These are phyloP conservation scores for Scheffersomyces stipitis DNA, from an alignment of 805 yeast species.

Conservation along the genomic window DNA sequence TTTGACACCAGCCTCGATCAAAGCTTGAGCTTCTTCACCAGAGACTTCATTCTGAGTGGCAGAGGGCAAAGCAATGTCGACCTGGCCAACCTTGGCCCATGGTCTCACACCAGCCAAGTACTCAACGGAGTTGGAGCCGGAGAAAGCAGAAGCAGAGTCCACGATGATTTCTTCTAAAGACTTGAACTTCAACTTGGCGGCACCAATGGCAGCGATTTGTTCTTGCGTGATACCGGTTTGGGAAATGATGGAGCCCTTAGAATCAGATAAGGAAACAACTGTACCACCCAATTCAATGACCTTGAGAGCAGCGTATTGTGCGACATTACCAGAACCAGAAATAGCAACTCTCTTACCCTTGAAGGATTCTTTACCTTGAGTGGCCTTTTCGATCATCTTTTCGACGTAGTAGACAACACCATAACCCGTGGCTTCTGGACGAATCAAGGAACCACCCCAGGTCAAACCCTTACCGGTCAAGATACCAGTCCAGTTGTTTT, in stretches of 20 bases:
- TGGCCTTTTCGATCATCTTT: conserved; percentile 94
- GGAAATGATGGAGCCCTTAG: conserved; percentile 83
- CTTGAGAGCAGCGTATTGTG: conserved; percentile 97
- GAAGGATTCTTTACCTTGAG: conserved; percentile 85
- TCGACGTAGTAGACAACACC: conserved; percentile 96
- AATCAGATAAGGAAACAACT: conserved; percentile 92
- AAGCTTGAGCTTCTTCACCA: conserved; percentile 94
- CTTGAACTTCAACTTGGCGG: conserved; percentile 77
- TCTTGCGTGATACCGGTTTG: conserved; percentile 80
- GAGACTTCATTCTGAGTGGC: conserved; percentile 98
- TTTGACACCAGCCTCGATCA: conserved; percentile 87
- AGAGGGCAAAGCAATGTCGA: conserved; percentile 95
- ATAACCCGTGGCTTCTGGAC: conserved; percentile 99
- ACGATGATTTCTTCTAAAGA: conserved; percentile 67
- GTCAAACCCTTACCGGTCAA: conserved; percentile 96
- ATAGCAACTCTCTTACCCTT: conserved; percentile 92
- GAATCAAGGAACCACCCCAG: conserved; percentile 99
- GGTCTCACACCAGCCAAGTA: conserved; percentile 95
- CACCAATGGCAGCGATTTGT: conserved; percentile 72
- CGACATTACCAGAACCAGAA: conserved; percentile 98
- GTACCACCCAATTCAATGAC: conserved; percentile 95
- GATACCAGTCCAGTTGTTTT: conserved; percentile 94
- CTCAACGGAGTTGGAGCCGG: conserved; percentile 54
- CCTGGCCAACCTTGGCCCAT: conserved; percentile 88
- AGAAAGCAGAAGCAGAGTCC: conserved; percentile 54